Conservation (phyloP, 2,329 filamentous ascomycete species). For the Cladophialophora immunda region DNA sequence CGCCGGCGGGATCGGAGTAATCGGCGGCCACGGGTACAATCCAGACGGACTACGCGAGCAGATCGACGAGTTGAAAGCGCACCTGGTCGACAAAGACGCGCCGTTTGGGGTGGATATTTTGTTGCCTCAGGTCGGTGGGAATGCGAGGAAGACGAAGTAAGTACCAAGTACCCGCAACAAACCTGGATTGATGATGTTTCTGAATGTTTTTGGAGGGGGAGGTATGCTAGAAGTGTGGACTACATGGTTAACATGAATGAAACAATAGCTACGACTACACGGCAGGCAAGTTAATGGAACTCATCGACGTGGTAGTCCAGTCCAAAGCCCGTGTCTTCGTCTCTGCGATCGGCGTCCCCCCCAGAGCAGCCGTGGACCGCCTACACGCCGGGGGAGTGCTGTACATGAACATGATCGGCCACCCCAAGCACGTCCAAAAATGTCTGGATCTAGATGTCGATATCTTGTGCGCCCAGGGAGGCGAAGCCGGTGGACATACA, state of each 20-base stretch:
- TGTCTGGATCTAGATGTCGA: constrained; percentile 81
- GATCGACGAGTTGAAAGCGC: constrained; percentile 84
- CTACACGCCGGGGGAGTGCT: constrained; percentile 76
- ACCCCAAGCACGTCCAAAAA: constrained; percentile 82
- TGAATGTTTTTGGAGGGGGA: too few species aligned
- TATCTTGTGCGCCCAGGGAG: constrained; percentile 20
- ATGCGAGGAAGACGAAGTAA: constrained; percentile 83
- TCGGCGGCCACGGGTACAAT: constrained; percentile 79
- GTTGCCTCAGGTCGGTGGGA: constrained; percentile 85
- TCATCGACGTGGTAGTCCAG: constrained; percentile 80
- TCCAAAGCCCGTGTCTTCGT: constrained; percentile 79
- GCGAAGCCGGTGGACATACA: constrained; percentile 73
- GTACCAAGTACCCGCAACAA: too few species aligned
- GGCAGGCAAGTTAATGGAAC: constrained; percentile 76
- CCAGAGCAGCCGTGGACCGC: constrained; percentile 69
- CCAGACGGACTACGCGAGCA: constrained; percentile 89
- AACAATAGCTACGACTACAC: constrained; percentile 84
- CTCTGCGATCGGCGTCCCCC: constrained; percentile 81
- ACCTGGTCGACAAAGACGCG: constrained; percentile 80
- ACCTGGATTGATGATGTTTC: too few species aligned
- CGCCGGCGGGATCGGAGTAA: constrained; percentile 85
- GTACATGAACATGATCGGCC: constrained; percentile 90
- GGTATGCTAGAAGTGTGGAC: too few species aligned
- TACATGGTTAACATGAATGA: too few species aligned
- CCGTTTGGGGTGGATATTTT: constrained; percentile 89